A percentile compares a stretch with the other conserved stretches of the same genome.
These are phyloP conservation scores for Acanthamoeba rhysodes DNA, from an alignment of 208 protist species.

Conservation along the genomic window DNA sequence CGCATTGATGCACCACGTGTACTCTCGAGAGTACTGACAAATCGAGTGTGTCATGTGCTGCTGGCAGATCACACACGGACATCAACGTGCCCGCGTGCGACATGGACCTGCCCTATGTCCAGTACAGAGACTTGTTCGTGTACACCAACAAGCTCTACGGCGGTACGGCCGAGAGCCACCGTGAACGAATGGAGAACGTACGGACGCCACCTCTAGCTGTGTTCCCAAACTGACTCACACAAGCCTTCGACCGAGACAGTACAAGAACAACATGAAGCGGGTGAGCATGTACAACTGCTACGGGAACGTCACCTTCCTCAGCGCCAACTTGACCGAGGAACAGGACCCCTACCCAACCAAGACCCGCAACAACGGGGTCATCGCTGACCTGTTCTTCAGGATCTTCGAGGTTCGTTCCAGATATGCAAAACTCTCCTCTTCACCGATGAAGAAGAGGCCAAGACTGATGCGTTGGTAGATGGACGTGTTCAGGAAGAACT, in stretches of 20 bases:
- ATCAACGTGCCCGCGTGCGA: slow-evolving; percentile 55
- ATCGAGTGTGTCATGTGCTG: not conserved
- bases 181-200: slow-evolving; percentile 10
- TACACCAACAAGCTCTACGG: slow-evolving; percentile 73
- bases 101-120: slow-evolving; percentile 3
- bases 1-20: too few relatives aligned
- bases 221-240: not conserved
- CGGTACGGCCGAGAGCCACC: not conserved
- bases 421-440: not conserved
- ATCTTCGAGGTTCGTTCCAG: slow-evolving; percentile 21
- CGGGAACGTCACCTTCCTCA: slow-evolving; percentile 6
- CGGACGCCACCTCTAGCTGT: not conserved
- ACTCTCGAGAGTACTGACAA: not conserved
- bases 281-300: slow-evolving; percentile 65
- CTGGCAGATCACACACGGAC: not conserved
- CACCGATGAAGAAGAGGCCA: not conserved
- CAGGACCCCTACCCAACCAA: slow-evolving; percentile 23
- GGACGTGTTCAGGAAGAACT: slow-evolving; percentile 35
- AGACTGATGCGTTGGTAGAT: not conserved
- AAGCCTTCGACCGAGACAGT: not conserved
- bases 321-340: slow-evolving; percentile 63
- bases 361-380: slow-evolving; percentile 54
- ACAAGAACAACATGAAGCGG: slow-evolving; percentile 26
- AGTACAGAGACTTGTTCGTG: slow-evolving; percentile 31
- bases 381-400: slow-evolving; percentile 66